Evolutionary conservation across 1,139 yeast species (phyloP), one percentile per base, ranked within the genome.

Genomic region (Pichia sp.): DNA sequence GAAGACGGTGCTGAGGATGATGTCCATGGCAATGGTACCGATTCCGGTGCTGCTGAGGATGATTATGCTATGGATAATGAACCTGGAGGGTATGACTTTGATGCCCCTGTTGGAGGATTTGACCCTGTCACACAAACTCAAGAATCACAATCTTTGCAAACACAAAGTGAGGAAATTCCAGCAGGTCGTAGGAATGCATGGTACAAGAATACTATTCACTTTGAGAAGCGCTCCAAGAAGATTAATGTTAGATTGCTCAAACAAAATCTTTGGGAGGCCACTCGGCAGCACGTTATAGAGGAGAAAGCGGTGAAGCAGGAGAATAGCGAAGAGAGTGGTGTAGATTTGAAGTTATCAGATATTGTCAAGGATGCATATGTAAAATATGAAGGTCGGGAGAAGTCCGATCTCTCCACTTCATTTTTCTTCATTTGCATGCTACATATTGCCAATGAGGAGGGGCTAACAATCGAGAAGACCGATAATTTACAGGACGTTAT

Each of bases 381-480:
- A 13, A 62, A 67, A 56, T 81, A 81, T 49, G 63, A 69, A 3
- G 55, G 62, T 5, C 80, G 74, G 34, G 64, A 70, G 33, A 62
- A 62, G 40, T 68, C 67, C 40, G 95, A 87, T 42, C 61, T 87
- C 9, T 83, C 95, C 1, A 86, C 96, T 0, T 81, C 94, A 62
- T 83, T 84, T 58, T 84, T 86, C 52, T 87, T 86, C 52, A 84
- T 86, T 42, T 84, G 95, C 52, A 62, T 85, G 44, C 62, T 86
- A 27, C 96, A 87, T 60, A 66, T 87, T 47, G 95, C 96, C 9
- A 87, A 87, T 54, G 96, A 87, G 53, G 85, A 86, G 52, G 91
- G 91, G 0, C 64, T 87, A 31, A 58, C 66, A 3, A 73, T 91
- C n/a, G 62, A 68, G 14, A 69, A 76, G 43, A 77, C 67, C 26